These are phyloP conservation scores for Gracilaria domingensis DNA, from an alignment of 23 red algal genomes.

Conservation along the genomic window DNA sequence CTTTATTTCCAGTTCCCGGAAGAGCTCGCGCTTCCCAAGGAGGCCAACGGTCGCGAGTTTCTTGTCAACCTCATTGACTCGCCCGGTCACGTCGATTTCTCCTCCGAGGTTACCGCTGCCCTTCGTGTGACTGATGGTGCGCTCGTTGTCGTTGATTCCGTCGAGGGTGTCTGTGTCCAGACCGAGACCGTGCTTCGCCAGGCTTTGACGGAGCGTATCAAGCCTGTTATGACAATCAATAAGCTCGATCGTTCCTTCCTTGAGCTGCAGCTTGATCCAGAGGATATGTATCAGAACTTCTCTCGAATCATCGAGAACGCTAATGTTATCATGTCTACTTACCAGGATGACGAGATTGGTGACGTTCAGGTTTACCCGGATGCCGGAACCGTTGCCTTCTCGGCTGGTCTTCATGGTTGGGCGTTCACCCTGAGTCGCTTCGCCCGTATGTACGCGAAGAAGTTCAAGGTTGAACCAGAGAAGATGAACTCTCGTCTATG, in stretches of 20 bases:
- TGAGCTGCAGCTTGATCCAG: constrained; percentile 96
- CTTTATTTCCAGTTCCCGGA: constrained; percentile 94
- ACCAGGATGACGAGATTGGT: constrained; percentile 89
- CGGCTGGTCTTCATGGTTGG: constrained; percentile 99
- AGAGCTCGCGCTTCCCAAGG: constrained; percentile 90
- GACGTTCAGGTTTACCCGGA: constrained; percentile 96
- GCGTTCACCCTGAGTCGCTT: constrained; percentile 99
- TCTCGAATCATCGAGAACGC: constrained; percentile 96
- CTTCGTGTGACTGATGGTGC: constrained; percentile 99
- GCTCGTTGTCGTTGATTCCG: constrained; percentile 99
- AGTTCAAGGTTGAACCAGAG: constrained; percentile 93
- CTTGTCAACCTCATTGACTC: constrained; percentile 98
- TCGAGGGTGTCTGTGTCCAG: constrained; percentile 99
- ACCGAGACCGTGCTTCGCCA: constrained; percentile 99
- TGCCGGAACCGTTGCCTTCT: constrained; percentile 96
- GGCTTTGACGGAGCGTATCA: constrained; percentile 98
- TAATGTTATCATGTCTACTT: constrained; percentile 98
- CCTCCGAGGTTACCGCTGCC: constrained; percentile 98
- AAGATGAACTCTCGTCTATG: constrained; percentile 97
- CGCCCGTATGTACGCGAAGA: constrained; percentile 98
- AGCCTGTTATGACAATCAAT: constrained; percentile 99
- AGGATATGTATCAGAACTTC: constrained; percentile 99
- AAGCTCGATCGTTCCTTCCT: constrained; percentile 99
- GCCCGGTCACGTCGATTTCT: constrained; percentile 99
- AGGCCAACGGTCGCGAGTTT: constrained; percentile 89